Conservation (phyloP, 192 early-diverging fungal genomes). For the Backusella parvicylindrica region DNA sequence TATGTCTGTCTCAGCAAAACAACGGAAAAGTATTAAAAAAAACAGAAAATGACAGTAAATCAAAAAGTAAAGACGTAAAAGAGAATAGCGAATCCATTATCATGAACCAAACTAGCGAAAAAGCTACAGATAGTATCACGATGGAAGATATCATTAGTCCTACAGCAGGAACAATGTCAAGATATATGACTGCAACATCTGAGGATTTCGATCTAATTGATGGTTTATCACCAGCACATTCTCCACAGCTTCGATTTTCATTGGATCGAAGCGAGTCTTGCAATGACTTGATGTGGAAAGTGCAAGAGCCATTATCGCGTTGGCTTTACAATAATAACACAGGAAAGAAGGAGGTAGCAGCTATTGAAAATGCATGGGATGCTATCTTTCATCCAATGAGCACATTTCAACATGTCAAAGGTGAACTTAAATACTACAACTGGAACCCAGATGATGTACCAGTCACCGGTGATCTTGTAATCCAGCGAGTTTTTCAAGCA, state of each 20-base stretch:
- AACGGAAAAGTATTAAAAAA: background rate
- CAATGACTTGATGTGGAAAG: background rate
- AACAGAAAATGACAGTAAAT: background rate
- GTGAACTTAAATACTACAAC: background rate
- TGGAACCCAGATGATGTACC: background rate
- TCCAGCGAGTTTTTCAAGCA: background rate
- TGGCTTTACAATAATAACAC: background rate
- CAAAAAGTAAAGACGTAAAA: background rate
- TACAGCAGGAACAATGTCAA: background rate
- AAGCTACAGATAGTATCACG: background rate
- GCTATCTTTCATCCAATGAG: slow-evolving; percentile 1
- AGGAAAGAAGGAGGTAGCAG: background rate
- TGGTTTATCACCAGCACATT: background rate
- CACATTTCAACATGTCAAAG: background rate
- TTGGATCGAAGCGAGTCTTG: background rate
- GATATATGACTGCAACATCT: background rate
- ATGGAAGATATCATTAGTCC: background rate
- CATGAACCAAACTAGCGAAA: background rate
- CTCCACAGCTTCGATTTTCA: background rate
- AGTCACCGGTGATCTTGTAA: background rate
- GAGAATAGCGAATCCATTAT: background rate
- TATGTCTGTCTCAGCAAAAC: background rate
- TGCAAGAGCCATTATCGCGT: background rate
- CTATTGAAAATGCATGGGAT: background rate
- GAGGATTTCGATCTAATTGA: background rate